Evolutionary conservation across 768 basidiomycete species (phyloP).

Genomic region (Candolleomyces efflorescens): DNA sequence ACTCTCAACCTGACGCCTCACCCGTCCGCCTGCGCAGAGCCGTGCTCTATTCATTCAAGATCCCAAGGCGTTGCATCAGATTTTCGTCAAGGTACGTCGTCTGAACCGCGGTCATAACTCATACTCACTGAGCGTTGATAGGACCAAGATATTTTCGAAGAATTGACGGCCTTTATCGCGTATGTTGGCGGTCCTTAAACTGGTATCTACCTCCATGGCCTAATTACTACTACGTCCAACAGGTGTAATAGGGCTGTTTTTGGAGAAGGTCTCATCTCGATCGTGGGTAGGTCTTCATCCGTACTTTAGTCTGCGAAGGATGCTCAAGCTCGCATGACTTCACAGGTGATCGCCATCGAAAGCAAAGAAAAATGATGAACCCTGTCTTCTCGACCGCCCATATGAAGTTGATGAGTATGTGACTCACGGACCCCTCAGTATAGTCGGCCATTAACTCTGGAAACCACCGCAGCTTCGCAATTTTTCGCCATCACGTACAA

Average conservation of each 20-base stretch:
- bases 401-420: slow-evolving; percentile 31
- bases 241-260: slow-evolving; percentile 2
- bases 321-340: neutral
- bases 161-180: slow-evolving; percentile 6
- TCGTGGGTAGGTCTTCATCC: neutral
- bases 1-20: neutral
- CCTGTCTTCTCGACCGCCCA: slow-evolving; percentile 33
- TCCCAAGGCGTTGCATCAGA: slow-evolving; percentile 39
- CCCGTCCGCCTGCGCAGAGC: slow-evolving; percentile 14
- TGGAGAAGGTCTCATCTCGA: slow-evolving; percentile 6
- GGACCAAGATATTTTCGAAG: slow-evolving; percentile 24
- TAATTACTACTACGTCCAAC: neutral
- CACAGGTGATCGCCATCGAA: slow-evolving; percentile 37
- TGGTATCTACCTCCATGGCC: neutral
- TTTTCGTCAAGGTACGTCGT: slow-evolving; percentile 36
- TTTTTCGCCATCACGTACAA: neutral
- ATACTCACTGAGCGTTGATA: slow-evolving; percentile 4
- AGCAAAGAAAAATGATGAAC: slow-evolving; percentile 34
- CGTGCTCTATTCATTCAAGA: slow-evolving; percentile 38
- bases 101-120: neutral
- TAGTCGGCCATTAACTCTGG: slow-evolving; percentile 3
- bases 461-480: slow-evolving; percentile 12
- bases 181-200: neutral
- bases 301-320: neutral
- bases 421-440: neutral